A percentile compares a stretch with the other conserved stretches of the same genome.
Conservation (phyloP, 306 rosid genomes). For the Geum urbanum region DNA sequence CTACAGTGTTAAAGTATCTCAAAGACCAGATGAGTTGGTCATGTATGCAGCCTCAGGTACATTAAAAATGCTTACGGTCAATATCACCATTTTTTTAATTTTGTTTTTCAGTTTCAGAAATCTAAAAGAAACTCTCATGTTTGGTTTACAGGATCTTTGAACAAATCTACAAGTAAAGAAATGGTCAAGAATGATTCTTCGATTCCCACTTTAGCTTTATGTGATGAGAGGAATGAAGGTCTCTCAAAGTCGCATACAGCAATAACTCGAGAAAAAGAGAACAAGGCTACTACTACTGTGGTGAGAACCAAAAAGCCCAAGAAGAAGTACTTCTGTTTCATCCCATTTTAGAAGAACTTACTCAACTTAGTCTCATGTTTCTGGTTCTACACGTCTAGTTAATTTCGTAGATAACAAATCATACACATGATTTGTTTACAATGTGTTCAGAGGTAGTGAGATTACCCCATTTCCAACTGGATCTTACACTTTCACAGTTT, state of each 20-base stretch:
- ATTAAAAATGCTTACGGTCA: not conserved
- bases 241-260: slow-evolving; percentile 8
- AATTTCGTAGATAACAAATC: not conserved
- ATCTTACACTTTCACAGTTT: too few relatives aligned
- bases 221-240: slow-evolving; percentile 18
- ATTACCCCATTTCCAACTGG: too few relatives aligned
- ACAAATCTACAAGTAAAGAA: slow-evolving; percentile 2
- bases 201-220: not conserved
- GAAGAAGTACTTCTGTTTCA: slow-evolving; percentile 37
- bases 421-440: too few relatives aligned
- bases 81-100: not conserved
- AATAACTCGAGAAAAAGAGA: slow-evolving; percentile 6
- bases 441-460: too few relatives aligned
- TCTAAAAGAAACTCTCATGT: not conserved
- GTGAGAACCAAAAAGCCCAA: slow-evolving; percentile 21
- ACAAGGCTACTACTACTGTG: slow-evolving; percentile 1
- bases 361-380: not conserved
- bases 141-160: slow-evolving; percentile 21
- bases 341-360: slow-evolving; percentile 24
- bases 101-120: not conserved
- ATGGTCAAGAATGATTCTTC: not conserved
- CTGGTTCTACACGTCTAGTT: not conserved
- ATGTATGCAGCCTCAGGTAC: slow-evolving; percentile 35
- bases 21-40: slow-evolving; percentile 24
- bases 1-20: slow-evolving; percentile 23